phyloP scores from a whole-genome alignment of 768 basidiomycete genomes.

The Solioccasus polychromus region DNA sequence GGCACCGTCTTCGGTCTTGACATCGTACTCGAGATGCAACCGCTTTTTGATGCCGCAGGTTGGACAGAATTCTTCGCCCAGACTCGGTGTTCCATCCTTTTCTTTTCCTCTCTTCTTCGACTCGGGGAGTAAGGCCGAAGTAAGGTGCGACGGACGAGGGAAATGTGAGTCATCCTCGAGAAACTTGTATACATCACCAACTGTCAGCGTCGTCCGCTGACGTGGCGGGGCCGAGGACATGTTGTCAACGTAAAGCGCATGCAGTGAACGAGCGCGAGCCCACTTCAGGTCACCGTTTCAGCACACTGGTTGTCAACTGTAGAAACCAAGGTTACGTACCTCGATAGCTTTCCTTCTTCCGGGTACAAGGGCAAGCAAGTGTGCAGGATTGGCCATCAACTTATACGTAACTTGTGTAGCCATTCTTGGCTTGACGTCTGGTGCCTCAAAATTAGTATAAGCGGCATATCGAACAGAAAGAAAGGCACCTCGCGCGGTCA shows the following conservation, averaged over 20 bases:
- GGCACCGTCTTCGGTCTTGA: constrained; percentile 19
- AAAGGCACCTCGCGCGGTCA: constrained; percentile 40
- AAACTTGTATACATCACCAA: constrained; percentile 44
- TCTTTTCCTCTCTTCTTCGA: constrained; percentile 26
- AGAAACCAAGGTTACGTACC: constrained; percentile 28
- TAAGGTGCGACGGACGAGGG: constrained; percentile 27
- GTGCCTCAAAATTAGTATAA: neutral
- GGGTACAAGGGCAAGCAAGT: constrained; percentile 35
- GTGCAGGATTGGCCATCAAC: constrained; percentile 33
- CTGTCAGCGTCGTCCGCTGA: constrained; percentile 29
- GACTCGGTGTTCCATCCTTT: constrained; percentile 19
- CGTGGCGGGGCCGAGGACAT: constrained; percentile 17
- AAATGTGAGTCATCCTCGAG: constrained; percentile 41
- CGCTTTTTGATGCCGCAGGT: constrained; percentile 30
- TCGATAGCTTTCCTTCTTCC: constrained; percentile 50
- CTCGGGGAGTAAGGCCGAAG: constrained; percentile 5
- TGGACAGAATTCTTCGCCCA: constrained; percentile 25
- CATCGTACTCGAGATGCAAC: constrained; percentile 21
- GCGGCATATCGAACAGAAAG: neutral
- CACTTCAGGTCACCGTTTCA: constrained; percentile 32
- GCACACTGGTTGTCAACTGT: neutral
- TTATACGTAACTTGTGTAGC: constrained; percentile 36
- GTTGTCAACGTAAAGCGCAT: constrained; percentile 35
- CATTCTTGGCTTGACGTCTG: constrained; percentile 37
- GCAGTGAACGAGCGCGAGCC: constrained; percentile 43